Percentiles rank a stretch among this genome's conserved stretches.
Conservation (phyloP, 768 basidiomycete species). For the Xerocomellus amylosporus region DNA sequence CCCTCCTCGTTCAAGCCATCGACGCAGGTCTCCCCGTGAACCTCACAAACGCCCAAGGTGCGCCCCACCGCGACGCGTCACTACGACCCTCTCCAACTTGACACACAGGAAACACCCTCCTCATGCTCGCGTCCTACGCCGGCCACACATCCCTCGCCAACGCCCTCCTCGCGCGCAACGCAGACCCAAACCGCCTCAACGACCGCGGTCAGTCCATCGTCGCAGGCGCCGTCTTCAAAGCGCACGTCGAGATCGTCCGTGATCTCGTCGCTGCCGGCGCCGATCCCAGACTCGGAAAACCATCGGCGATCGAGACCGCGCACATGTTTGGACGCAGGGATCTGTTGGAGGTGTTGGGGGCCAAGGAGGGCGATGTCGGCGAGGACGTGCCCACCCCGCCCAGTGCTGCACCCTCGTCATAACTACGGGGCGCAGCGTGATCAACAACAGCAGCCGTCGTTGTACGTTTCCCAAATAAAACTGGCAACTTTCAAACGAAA, state of each 20-base stretch:
- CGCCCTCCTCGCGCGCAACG: constrained; percentile 53
- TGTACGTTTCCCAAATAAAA: background rate
- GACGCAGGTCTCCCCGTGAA: constrained; percentile 70
- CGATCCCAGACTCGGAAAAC: constrained; percentile 62
- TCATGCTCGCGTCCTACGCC: constrained; percentile 76
- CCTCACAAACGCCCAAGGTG: constrained; percentile 71
- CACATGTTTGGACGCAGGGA: constrained; percentile 63
- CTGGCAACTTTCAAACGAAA: background rate
- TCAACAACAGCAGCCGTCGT: background rate
- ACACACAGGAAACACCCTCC: constrained; percentile 63
- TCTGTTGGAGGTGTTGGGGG: constrained; percentile 55
- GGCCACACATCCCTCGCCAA: constrained; percentile 57
- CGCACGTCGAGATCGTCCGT: constrained; percentile 59
- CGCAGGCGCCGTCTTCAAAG: constrained; percentile 78
- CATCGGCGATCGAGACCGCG: constrained; percentile 67
- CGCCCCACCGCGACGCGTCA: background rate
- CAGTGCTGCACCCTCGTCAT: constrained; percentile 8
- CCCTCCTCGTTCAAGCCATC: constrained; percentile 55
- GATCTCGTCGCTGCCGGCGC: constrained; percentile 51
- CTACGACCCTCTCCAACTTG: no score
- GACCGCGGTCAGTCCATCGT: constrained; percentile 71
- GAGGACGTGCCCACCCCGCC: constrained; percentile 31
- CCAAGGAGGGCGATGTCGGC: constrained; percentile 50
- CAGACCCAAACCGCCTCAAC: constrained; percentile 67
- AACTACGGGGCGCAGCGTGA: background rate